Conservation (phyloP, 108 stramenopile genomes). For the Pinguiococcus pyrenoidosus region DNA sequence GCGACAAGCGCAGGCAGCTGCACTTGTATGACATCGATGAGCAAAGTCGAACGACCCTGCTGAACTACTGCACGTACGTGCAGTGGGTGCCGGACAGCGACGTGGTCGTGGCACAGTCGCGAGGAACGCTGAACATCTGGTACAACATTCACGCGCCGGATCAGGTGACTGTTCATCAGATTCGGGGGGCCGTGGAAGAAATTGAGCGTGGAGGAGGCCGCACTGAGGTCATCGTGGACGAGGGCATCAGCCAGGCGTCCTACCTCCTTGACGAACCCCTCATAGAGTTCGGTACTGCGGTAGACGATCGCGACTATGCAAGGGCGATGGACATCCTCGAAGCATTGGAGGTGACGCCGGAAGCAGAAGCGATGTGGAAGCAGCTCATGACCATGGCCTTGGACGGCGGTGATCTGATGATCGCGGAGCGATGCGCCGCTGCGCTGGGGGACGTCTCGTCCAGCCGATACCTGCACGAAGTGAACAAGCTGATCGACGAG, state of each 20-base stretch:
- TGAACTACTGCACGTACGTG: conserved; percentile 47
- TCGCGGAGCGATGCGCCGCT: conserved; percentile 38
- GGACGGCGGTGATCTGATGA: conserved; percentile 15
- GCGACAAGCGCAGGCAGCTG: conserved; percentile 37
- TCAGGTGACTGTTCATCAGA: conserved; percentile 40
- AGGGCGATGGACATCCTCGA: conserved; percentile 42
- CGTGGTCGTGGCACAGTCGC: conserved; percentile 47
- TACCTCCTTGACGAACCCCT: conserved; percentile 49
- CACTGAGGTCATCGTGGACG: conserved; percentile 52
- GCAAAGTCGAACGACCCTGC: conserved; percentile 30
- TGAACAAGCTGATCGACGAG: conserved; percentile 17
- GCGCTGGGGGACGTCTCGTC: conserved; percentile 44
- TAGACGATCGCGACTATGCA: conserved; percentile 39
- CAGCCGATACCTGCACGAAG: conserved; percentile 29
- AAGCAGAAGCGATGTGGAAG: conserved; percentile 51
- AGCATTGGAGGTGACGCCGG: conserved; percentile 33
- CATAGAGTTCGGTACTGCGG: conserved; percentile 44
- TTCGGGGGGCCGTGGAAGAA: conserved; percentile 50
- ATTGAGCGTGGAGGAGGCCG: conserved; percentile 41
- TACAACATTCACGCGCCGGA: conserved; percentile 50
- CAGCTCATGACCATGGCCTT: conserved; percentile 34
- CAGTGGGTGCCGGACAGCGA: conserved; percentile 54
- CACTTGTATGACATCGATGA: conserved; percentile 33
- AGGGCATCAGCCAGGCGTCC: conserved; percentile 35
- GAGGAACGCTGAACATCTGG: conserved; percentile 45